Evolutionary conservation across 345 rosid genomes (phyloP).

Genomic region (Populus pruinosa): DNA sequence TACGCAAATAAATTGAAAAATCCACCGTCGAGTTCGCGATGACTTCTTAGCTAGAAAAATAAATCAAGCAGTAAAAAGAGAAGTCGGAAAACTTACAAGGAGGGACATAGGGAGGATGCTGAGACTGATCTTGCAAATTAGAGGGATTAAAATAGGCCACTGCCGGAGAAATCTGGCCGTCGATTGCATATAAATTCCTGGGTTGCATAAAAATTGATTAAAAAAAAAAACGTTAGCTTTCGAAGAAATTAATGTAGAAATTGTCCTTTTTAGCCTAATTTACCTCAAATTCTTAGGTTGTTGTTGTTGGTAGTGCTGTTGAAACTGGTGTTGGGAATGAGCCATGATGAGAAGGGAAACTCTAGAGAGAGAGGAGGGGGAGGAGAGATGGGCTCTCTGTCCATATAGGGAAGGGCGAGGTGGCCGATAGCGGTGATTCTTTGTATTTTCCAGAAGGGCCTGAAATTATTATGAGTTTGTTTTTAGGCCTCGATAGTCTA

Average conservation of each 20-base stretch:
- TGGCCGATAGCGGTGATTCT: slow-evolving; percentile 18
- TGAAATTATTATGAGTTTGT: not conserved
- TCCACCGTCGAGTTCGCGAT: not conserved
- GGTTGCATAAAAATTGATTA: not conserved
- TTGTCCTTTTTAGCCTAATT: not conserved
- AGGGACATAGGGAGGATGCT: slow-evolving; percentile 80
- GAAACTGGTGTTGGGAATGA: slow-evolving; percentile 52
- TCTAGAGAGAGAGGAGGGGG: slow-evolving; percentile 12
- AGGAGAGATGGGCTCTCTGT: not conserved
- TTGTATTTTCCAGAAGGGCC: slow-evolving; percentile 21
- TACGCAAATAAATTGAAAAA: not conserved
- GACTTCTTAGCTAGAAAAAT: not conserved
- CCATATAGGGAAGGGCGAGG: slow-evolving; percentile 15
- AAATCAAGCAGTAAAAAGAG: not conserved
- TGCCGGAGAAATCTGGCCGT: slow-evolving; percentile 51
- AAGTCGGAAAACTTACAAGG: slow-evolving; percentile 48
- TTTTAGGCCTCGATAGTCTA: not conserved
- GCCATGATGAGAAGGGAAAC: slow-evolving; percentile 39
- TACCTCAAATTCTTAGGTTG: slow-evolving; percentile 54
- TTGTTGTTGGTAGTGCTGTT: slow-evolving; percentile 39
- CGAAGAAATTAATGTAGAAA: not conserved
- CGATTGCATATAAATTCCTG: slow-evolving; percentile 47
- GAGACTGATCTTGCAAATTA: slow-evolving; percentile 56
- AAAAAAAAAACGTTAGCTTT: not conserved
- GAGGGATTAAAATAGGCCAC: slow-evolving; percentile 33